A percentile compares a stretch with the other conserved stretches of the same genome.
phyloP scores from a whole-genome alignment of 164 flowering plant species.

The Kingdonia uniflora region DNA sequence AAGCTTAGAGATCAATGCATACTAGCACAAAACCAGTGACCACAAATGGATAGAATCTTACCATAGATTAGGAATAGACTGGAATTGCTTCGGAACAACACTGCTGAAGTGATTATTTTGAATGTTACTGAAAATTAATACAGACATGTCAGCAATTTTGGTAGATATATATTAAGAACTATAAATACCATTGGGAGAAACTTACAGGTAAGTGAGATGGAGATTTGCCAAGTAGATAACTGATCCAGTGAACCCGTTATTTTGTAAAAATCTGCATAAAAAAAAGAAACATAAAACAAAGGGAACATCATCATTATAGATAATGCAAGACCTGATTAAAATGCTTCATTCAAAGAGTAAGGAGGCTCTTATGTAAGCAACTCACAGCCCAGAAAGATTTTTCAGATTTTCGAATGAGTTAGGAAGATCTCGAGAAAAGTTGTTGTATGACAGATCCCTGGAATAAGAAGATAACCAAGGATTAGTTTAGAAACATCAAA shows the following conservation, averaged over 20 bases:
- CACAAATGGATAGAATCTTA: constrained; percentile 11
- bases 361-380: constrained; percentile 2
- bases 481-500: no score
- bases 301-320: no score
- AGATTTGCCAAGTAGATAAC: constrained; percentile 58
- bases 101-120: constrained; percentile 73
- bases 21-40: background rate
- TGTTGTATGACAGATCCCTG: constrained; percentile 79
- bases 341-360: background rate
- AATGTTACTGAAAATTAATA: constrained; percentile 47
- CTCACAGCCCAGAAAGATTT: constrained; percentile 60
- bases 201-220: constrained; percentile 57
- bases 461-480: background rate
- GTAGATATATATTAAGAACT: background rate
- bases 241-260: constrained; percentile 70
- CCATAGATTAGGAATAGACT: constrained; percentile 53
- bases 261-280: constrained; percentile 58
- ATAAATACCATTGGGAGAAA: constrained; percentile 1
- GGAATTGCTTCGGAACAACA: constrained; percentile 52
- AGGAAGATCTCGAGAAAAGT: constrained; percentile 70
- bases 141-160: constrained; percentile 1
- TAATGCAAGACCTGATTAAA: background rate
- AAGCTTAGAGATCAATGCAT: background rate
- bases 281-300: no score
- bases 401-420: constrained; percentile 49